Evolutionary conservation across 192 early-diverging fungal genomes (phyloP).

Genomic region (Podila minutissima): DNA sequence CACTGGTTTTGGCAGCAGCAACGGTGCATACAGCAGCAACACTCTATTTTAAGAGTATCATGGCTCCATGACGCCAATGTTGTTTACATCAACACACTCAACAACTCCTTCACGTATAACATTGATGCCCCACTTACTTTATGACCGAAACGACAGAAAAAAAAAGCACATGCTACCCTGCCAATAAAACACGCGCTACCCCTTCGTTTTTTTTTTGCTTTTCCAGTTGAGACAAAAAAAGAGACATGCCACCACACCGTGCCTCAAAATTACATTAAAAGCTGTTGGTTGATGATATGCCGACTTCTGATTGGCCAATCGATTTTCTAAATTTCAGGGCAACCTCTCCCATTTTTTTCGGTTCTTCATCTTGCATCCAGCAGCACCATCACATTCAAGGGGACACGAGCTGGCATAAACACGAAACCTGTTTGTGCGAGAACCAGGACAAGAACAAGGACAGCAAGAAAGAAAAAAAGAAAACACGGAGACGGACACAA

Average conservation of each 20-base stretch:
- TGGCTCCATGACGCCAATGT: not conserved
- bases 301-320: too few relatives aligned
- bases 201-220: not conserved
- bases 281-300: too few relatives aligned
- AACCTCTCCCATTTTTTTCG: too few relatives aligned
- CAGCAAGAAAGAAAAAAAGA: not conserved
- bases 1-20: conserved; percentile 5
- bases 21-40: conserved; percentile 21
- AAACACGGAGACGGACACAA: not conserved
- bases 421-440: too few relatives aligned
- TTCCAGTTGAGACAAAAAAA: too few relatives aligned
- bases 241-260: too few relatives aligned
- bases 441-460: too few relatives aligned
- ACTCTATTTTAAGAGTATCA: conserved; percentile 20
- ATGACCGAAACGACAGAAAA: not conserved
- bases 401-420: too few relatives aligned
- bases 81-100: not conserved
- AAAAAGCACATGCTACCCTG: not conserved
- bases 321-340: too few relatives aligned
- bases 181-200: not conserved
- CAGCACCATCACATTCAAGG: too few relatives aligned
- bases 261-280: too few relatives aligned
- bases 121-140: not conserved
- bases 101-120: not conserved
- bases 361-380: too few relatives aligned